These are phyloP conservation scores for Pichia gijzeniarum DNA, from an alignment of 805 yeast genomes.

Conservation along the genomic window DNA sequence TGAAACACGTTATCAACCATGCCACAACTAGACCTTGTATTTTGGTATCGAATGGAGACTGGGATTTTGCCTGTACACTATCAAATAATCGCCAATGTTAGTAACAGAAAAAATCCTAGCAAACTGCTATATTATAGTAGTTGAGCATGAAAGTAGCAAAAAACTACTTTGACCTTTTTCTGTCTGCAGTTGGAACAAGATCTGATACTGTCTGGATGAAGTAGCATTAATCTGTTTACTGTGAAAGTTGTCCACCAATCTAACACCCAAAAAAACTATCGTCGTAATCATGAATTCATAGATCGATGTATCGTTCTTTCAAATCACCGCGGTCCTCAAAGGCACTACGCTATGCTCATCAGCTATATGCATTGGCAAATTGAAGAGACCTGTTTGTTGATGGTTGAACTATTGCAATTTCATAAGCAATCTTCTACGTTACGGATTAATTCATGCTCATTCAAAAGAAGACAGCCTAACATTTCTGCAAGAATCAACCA, in stretches of 20 bases:
- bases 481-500: too few species aligned
- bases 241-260: not conserved
- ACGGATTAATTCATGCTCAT: too few species aligned
- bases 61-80: slow-evolving; percentile 24
- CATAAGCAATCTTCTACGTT: too few species aligned
- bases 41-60: slow-evolving; percentile 17
- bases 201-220: slow-evolving; percentile 16
- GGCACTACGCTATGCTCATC: too few species aligned
- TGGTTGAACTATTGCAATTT: too few species aligned
- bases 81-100: not conserved
- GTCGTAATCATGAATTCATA: not conserved
- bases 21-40: slow-evolving; percentile 17
- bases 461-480: too few species aligned
- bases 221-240: not conserved
- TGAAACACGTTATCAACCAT: slow-evolving; percentile 18
- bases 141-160: not conserved
- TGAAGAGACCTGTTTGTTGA: too few species aligned
- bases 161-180: slow-evolving; percentile 23
- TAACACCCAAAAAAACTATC: not conserved
- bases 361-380: too few species aligned
- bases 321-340: too few species aligned
- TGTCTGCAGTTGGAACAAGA: slow-evolving; percentile 21
- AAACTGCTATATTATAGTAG: not conserved
- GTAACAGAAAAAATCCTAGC: not conserved
- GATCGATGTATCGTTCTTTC: too few species aligned